Percentiles rank a stretch among this genome's conserved stretches.
Evolutionary conservation across 306 rosid genomes (phyloP).

Genomic region (Corylus americana): DNA sequence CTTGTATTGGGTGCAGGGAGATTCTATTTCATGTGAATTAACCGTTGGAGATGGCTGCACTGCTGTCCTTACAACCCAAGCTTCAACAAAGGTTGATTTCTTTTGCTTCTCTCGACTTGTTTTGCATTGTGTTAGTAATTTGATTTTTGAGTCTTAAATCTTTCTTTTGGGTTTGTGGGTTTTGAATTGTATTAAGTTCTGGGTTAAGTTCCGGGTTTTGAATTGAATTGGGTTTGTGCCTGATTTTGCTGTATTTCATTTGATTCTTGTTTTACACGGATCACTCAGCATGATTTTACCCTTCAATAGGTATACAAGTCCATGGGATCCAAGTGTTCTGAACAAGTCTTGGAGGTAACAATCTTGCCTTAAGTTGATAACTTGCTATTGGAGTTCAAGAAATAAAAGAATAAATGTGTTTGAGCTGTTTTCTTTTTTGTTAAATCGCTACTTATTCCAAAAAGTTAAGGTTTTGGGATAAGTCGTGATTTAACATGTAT

Average conservation of each 20-base stretch:
- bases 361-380: not conserved
- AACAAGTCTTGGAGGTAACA: slow-evolving; percentile 73
- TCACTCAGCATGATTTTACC: slow-evolving; percentile 16
- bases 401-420: not conserved
- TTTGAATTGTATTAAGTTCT: slow-evolving; percentile 11
- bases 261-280: slow-evolving; percentile 7
- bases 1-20: slow-evolving; percentile 59
- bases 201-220: not conserved
- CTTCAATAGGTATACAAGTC: slow-evolving; percentile 76
- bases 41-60: slow-evolving; percentile 61
- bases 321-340: slow-evolving; percentile 62
- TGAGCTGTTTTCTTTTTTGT: not conserved
- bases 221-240: not conserved
- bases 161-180: not conserved
- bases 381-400: not conserved
- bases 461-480: not conserved
- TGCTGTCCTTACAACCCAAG: slow-evolving; percentile 77
- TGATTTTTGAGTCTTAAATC: not conserved
- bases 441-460: not conserved
- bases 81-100: slow-evolving; percentile 78
- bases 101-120: slow-evolving; percentile 1
- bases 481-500: not conserved
- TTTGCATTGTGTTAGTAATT: not conserved
- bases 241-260: not conserved
- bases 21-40: slow-evolving; percentile 61